A percentile compares a stretch with the other conserved stretches of the same genome.
These are phyloP conservation scores for Diaporthe australafricana DNA, from an alignment of 2,329 filamentous ascomycete genomes.

Conservation along the genomic window DNA sequence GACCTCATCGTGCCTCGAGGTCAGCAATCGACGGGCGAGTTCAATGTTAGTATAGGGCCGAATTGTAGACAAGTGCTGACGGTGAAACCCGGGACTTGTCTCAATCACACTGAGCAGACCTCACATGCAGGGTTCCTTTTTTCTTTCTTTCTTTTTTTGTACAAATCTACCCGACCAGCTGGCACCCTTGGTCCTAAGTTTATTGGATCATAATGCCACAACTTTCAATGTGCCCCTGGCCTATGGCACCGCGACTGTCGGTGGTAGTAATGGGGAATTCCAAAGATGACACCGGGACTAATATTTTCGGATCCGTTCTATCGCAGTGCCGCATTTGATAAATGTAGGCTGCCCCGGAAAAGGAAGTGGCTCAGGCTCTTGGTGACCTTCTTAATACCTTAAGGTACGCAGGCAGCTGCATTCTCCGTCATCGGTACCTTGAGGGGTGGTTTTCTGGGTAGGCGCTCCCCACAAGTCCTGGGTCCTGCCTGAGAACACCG, in stretches of 20 bases:
- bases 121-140: neutral
- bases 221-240: neutral
- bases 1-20: neutral
- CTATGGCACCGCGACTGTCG: neutral
- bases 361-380: neutral
- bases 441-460: neutral
- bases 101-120: neutral
- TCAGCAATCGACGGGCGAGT: neutral
- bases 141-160: neutral
- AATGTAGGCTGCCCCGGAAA: neutral
- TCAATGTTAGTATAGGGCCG: neutral
- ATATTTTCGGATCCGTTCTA: neutral
- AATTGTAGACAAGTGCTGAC: neutral
- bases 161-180: neutral
- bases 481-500: neutral
- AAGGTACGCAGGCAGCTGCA: neutral
- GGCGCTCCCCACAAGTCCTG: neutral
- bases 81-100: neutral
- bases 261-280: neutral
- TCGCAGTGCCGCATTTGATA: neutral
- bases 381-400: neutral
- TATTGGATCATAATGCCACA: neutral
- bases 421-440: neutral
- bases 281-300: neutral
- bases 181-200: neutral